Evolutionary conservation across 192 early-diverging fungal genomes (phyloP).

Genomic region (Podila minutissima): DNA sequence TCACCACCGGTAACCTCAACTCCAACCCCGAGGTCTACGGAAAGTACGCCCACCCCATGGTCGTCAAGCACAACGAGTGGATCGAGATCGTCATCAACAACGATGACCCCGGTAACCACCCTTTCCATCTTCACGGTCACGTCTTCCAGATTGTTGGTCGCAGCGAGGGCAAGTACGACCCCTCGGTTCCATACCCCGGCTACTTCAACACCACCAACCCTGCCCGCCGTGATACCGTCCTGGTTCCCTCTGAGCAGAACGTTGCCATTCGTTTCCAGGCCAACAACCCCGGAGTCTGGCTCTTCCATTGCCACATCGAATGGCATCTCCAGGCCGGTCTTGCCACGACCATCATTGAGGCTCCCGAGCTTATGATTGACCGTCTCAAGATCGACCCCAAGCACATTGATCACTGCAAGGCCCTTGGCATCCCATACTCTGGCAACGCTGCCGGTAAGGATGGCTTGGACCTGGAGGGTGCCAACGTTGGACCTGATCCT

Average conservation of each 20-base stretch:
- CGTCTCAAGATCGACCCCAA: slow-evolving; percentile 50
- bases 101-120: slow-evolving; percentile 75
- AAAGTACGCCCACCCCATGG: slow-evolving; percentile 65
- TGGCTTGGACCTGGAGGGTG: slow-evolving; percentile 71
- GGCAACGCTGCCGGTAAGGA: slow-evolving; percentile 83
- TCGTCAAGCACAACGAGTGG: slow-evolving; percentile 71
- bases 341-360: slow-evolving; percentile 74
- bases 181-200: slow-evolving; percentile 41
- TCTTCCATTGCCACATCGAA: slow-evolving; percentile 91
- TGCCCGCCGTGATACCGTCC: slow-evolving; percentile 79
- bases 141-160: slow-evolving; percentile 81
- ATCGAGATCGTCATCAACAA: slow-evolving; percentile 82
- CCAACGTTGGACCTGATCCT: slow-evolving; percentile 59
- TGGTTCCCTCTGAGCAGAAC: slow-evolving; percentile 72
- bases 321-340: slow-evolving; percentile 82
- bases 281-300: slow-evolving; percentile 85
- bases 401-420: slow-evolving; percentile 68
- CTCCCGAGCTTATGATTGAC: slow-evolving; percentile 73
- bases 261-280: slow-evolving; percentile 78
- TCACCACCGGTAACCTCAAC: slow-evolving; percentile 63
- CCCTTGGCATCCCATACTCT: slow-evolving; percentile 59
- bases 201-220: slow-evolving; percentile 65
- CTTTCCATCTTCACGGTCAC: slow-evolving; percentile 90
- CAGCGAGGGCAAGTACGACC: slow-evolving; percentile 64
- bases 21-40: slow-evolving; percentile 68